These are phyloP conservation scores for Plasmodium relictum DNA, from an alignment of 169 alveolate species.

Conservation along the genomic window DNA sequence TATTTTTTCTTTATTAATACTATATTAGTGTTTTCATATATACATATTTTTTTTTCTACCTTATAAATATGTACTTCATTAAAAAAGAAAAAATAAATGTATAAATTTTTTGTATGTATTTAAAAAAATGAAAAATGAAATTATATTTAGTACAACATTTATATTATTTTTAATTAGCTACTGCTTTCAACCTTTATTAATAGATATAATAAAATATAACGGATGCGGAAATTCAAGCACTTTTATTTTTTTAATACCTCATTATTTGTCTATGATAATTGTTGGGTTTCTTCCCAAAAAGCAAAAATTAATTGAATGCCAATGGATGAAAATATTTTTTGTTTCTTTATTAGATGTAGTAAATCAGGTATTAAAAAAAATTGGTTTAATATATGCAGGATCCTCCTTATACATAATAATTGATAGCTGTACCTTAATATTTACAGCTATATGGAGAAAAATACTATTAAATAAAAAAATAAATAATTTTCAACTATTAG, in stretches of 20 bases:
- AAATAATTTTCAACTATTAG: constrained; percentile 51
- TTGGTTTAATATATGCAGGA: constrained; percentile 81
- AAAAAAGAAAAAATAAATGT: not conserved
- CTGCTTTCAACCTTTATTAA: constrained; percentile 48
- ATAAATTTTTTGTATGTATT: not conserved
- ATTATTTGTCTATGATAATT: constrained; percentile 81
- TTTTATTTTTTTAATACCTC: constrained; percentile 81
- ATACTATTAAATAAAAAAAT: constrained; percentile 73
- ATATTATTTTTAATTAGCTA: constrained; percentile 45
- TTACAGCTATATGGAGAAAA: constrained; percentile 83
- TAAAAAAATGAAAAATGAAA: constrained; percentile 51
- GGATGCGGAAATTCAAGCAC: constrained; percentile 80
- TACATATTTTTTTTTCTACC: too few species aligned
- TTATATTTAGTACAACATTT: constrained; percentile 32
- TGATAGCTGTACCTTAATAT: constrained; percentile 81
- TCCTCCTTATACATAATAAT: constrained; percentile 81
- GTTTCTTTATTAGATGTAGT: constrained; percentile 79
- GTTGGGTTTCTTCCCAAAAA: constrained; percentile 80
- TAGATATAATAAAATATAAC: constrained; percentile 59
- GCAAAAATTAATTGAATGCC: constrained; percentile 77
- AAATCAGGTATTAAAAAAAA: constrained; percentile 82
- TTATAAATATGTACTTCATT: too few species aligned
- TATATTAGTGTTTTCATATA: too few species aligned
- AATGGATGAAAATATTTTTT: constrained; percentile 80
- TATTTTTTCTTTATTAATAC: too few species aligned